Conservation (phyloP, 805 yeast species). For the Wickerhamiella sergipiensis region DNA sequence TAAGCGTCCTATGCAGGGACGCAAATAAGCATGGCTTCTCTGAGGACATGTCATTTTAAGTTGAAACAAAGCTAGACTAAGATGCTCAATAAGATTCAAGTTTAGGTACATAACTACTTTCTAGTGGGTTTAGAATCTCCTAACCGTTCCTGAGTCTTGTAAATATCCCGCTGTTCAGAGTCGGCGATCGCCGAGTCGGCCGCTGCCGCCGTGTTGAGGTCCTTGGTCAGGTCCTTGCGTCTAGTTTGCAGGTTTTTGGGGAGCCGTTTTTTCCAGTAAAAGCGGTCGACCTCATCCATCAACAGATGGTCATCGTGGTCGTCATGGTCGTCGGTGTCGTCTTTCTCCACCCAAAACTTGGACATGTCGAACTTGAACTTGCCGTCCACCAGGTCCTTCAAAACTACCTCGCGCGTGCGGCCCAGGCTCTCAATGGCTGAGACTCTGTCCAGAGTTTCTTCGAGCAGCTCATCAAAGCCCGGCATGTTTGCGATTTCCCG, state of each 20-base stretch:
- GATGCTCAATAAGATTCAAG: too few species aligned
- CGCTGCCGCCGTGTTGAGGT: neutral
- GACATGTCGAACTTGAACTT: constrained; percentile 12
- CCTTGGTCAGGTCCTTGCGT: neutral
- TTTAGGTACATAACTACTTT: too few species aligned
- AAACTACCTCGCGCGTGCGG: constrained; percentile 61
- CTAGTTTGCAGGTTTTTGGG: neutral
- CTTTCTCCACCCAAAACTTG: constrained; percentile 12
- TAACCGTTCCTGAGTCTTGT: neutral
- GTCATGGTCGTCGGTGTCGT: constrained; percentile 17
- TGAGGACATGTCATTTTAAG: too few species aligned
- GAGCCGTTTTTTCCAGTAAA: constrained; percentile 13
- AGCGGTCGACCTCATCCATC: constrained; percentile 10
- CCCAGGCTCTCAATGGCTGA: constrained; percentile 64
- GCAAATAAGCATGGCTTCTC: too few species aligned
- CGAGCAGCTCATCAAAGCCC: constrained; percentile 51
- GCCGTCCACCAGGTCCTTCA: constrained; percentile 47
- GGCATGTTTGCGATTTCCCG: constrained; percentile 62
- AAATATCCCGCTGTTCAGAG: neutral
- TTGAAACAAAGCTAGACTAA: too few species aligned
- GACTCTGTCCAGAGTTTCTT: constrained; percentile 54
- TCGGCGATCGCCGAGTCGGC: neutral
- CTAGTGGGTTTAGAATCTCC: too few species aligned
- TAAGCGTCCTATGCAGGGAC: too few species aligned
- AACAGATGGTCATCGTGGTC: constrained; percentile 13